Base-by-base conservation (phyloP, 2,329 filamentous ascomycete genomes). In the Penicillium sp. region DNA sequence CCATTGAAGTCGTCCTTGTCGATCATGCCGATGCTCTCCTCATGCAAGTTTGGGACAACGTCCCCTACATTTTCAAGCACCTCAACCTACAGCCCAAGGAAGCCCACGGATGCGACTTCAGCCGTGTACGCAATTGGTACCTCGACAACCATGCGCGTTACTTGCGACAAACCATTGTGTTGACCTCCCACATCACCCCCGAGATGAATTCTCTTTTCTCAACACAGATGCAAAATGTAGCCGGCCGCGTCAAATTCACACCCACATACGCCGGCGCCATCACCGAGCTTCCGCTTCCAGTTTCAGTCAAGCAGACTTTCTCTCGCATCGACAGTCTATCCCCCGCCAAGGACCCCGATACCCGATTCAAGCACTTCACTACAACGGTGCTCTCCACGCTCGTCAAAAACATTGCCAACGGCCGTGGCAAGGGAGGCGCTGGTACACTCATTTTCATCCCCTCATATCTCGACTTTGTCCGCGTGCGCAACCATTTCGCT, bases 41-140 rank as follows among this genome's bases (percentile, higher is more conserved):
- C 8, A 97, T 97, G 93, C 95, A 99, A 76, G 98, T 97, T 75
- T 98, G 94, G 93, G 93, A 97, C 71, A 94, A 99, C 73, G 86
- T 97, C 62, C 91, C 96, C 75, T 91, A 91, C 74, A 90, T 97
- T 69, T 93, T 98, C 72, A 88, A 92, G 64, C 92, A 97, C 75
- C 85, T 99, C 64, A 99, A 99, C 75, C 83, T 90, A 25, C 92
- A 96, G 70, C 94, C 95, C 40, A 92, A 89, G 71, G 91, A 96
- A 69, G 86, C 92, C 0, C 93, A 97, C 76, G 93, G 91, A 66
- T 96, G 92, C 71, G 95, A 99, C 80, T 97, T 98, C 75, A 91
- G 89, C 67, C 90, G 95, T 19, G 91, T 98, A 6, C 86, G 93
- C 54, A 87, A 83, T 65, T 98, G 92, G 92, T 98, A 97, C 73